These are phyloP conservation scores for Pisolithus thermaeus DNA, from an alignment of 1,284 basidiomycete species.

Conservation along the genomic window DNA sequence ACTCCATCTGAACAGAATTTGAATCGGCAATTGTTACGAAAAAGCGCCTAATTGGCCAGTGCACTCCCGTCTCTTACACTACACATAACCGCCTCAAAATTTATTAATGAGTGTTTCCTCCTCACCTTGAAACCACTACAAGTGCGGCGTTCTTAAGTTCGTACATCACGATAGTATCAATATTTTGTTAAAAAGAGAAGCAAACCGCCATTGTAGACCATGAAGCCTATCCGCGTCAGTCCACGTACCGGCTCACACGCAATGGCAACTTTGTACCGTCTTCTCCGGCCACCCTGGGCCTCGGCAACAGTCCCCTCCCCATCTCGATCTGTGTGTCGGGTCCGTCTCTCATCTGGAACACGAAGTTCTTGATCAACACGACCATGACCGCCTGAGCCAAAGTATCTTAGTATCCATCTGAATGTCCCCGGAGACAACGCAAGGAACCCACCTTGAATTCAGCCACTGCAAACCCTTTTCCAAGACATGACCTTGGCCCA, in stretches of 20 bases:
- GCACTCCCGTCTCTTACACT: too few species aligned
- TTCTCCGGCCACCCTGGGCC: slow-evolving; percentile 21
- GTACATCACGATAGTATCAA: too few species aligned
- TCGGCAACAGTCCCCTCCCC: slow-evolving; percentile 10
- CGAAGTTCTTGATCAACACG: slow-evolving; percentile 17
- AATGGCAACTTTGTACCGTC: slow-evolving; percentile 17
- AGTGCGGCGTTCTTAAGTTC: too few species aligned
- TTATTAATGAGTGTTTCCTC: too few species aligned
- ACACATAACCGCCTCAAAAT: too few species aligned
- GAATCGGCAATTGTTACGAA: too few species aligned
- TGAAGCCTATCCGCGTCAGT: neutral
- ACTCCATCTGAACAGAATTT: too few species aligned
- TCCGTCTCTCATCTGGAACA: slow-evolving; percentile 18
- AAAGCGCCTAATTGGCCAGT: too few species aligned
- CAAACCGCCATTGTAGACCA: too few species aligned
- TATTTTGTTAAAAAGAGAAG: too few species aligned
- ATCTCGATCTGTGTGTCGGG: slow-evolving; percentile 13
- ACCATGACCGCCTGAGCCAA: slow-evolving; percentile 13
- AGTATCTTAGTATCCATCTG: neutral
- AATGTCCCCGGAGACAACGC: too few species aligned
- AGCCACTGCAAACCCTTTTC: slow-evolving; percentile 15
- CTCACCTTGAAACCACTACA: too few species aligned
- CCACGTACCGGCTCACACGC: slow-evolving; percentile 11
- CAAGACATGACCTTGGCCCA: slow-evolving; percentile 43
- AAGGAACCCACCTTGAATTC: slow-evolving; percentile 24